Evolutionary conservation across 805 yeast genomes (phyloP), one percentile per base, ranked within the genome.

Genomic region (Candida yuanshanica): DNA sequence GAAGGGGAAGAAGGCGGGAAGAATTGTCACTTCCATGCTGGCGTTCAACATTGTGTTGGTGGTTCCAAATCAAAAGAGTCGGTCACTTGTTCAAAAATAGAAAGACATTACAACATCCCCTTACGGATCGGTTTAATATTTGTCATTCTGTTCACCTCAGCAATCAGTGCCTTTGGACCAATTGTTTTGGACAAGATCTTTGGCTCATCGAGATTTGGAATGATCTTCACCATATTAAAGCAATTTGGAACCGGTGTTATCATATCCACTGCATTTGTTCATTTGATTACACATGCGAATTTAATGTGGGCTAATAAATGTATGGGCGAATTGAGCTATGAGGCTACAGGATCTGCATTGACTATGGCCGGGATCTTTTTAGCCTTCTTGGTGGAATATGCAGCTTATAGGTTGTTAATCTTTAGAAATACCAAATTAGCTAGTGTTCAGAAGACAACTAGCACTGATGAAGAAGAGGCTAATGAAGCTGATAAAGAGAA

Each of bases 21-120:
- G 10, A 42, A 35, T 23, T 50, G 54, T 42, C 54, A 50, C 36
- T 50, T 48, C 47, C 54, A 50, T 37, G 54, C 54, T 22, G 54
- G 54, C 36, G 51, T 50, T 18, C 52, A 50, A 24, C 54, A 50
- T 26, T 50, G 54, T 48, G 42, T 41, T 20, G 51, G 51, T 29
- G 51, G 47, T 21, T 38, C 41, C 14, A 35, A 31, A 16, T 38
- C 37, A 5, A 24, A 23, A n/a, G 50, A 42, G 20, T 20, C 39
- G 10, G n/a, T n/a, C n/a, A 35, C 48, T 8, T 50, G 54, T 43
- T 49, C 43, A 29, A 37, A 33, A 25, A 37, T 18, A 10, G 47
- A 45, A 20, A 39, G 48, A 27, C 45, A 47, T 23, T 49, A 49
- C 29, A 37, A 49, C 31, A 47, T 47, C 11, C 45, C 45, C 13